Evolutionary conservation across 805 yeast species (phyloP).

Genomic region (Pachysolen tannophilus): DNA sequence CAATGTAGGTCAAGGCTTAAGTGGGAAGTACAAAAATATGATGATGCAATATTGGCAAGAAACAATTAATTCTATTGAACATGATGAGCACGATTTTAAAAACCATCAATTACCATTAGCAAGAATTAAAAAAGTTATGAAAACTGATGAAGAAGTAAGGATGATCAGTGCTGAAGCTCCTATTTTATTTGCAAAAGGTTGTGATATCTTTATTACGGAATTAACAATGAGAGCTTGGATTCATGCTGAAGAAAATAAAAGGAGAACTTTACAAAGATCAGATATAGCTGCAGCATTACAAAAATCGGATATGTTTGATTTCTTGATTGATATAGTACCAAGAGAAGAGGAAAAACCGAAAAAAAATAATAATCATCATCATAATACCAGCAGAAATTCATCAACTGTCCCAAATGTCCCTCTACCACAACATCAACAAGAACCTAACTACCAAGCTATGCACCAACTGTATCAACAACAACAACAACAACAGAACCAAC

Average conservation of each 20-base stretch:
- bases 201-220: constrained; percentile 95
- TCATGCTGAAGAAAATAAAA: constrained; percentile 92
- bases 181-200: constrained; percentile 92
- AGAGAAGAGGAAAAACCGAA: constrained; percentile 69
- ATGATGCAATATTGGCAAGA: constrained; percentile 99
- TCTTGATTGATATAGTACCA: constrained; percentile 92
- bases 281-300: constrained; percentile 95
- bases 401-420: neutral
- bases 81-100: constrained; percentile 83
- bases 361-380: constrained; percentile 7
- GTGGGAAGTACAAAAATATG: constrained; percentile 73
- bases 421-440: constrained; percentile 1
- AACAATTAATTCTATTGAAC: constrained; percentile 83
- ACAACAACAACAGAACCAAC: constrained; percentile 1
- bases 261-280: constrained; percentile 87
- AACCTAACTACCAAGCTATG: neutral
- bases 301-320: constrained; percentile 95
- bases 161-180: constrained; percentile 99
- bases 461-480: neutral
- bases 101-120: constrained; percentile 94
- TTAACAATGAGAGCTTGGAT: constrained; percentile 99
- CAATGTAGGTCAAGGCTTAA: constrained; percentile 89
- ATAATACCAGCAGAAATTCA: neutral
- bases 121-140: constrained; percentile 94
- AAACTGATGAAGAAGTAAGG: constrained; percentile 92